Base-by-base conservation (phyloP, 169 alveolate species). In the Plasmodium relictum region DNA sequence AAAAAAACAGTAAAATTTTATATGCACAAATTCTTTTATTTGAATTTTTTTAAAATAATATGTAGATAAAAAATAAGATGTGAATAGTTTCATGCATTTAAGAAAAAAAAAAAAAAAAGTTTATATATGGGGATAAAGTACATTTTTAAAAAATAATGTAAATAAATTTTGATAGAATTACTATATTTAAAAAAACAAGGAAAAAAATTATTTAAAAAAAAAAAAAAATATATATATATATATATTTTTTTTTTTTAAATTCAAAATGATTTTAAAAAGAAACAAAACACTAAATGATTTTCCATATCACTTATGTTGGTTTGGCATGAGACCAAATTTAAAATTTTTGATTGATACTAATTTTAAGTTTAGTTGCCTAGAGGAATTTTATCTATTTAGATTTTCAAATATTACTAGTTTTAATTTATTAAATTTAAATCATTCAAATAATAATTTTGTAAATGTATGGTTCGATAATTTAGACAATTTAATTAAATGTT, bases 291-390 rank as follows among this genome's bases (percentile, higher is more conserved):
- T 80, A 48, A 56, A 80, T 45, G 90, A 80, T 70, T 80, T 80
- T 61, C 90, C 90, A 10, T 80, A 65, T 70, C 90, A 80, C 22
- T 26, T 62, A 58, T 80, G 66, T 71, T 80, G 90, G 90, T 80
- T 80, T 70, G 90, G 90, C 9, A 22, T 66, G 63, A 80, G 54
- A 24, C 90, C 90, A 20, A 68, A 70, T 72, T 52, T 80, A 71
- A 80, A 68, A 66, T 50, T 65, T 54, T 12, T 80, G 20, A 41
- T 16, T 26, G 73, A 66, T 61, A 61, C 41, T 16, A 52, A 80
- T 71, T 58, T 44, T 59, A 80, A 20, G 4, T 80, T 80, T 31
- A 80, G 80, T 50, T 80, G 90, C 24, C 20, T 80, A 45, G 90
- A 80, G 71, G 90, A 80, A 66, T 66, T 80, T 58, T 80, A 80